Evolutionary conservation across 1,139 yeast species (phyloP).

Genomic region (Casaregolazyma lundiana): DNA sequence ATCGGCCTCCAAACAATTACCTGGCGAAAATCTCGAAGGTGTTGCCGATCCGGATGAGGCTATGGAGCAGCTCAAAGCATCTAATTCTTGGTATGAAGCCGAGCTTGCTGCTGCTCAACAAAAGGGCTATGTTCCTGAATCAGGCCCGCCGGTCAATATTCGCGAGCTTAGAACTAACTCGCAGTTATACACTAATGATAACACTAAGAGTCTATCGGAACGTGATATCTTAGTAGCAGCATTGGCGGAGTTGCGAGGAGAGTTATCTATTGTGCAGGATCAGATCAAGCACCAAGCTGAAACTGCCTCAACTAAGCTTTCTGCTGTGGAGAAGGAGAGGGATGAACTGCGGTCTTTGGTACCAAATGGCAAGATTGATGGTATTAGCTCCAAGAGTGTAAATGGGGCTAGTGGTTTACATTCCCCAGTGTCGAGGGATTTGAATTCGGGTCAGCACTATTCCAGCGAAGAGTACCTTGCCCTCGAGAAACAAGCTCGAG

Average conservation of each 20-base stretch:
- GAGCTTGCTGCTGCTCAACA: constrained; percentile 30
- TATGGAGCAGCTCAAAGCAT: constrained; percentile 30
- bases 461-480: constrained; percentile 15
- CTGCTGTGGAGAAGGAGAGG: constrained; percentile 25
- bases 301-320: constrained; percentile 31
- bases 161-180: constrained; percentile 29
- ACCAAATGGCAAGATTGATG: constrained; percentile 4
- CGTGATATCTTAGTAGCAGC: constrained; percentile 30
- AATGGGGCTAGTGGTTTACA: neutral
- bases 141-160: constrained; percentile 30
- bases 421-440: neutral
- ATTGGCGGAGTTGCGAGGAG: constrained; percentile 32
- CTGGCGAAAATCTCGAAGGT: neutral
- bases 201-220: constrained; percentile 24
- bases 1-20: neutral
- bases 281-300: constrained; percentile 31
- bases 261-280: constrained; percentile 31
- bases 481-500: constrained; percentile 25
- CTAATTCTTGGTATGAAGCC: constrained; percentile 33
- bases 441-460: constrained; percentile 1
- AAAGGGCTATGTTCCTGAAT: constrained; percentile 28
- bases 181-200: constrained; percentile 29
- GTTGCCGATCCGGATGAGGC: constrained; percentile 18
- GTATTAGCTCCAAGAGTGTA: neutral
- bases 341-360: constrained; percentile 18